These are phyloP conservation scores for Sherardia arvensis DNA, from an alignment of 257 asterid species.

Conservation along the genomic window DNA sequence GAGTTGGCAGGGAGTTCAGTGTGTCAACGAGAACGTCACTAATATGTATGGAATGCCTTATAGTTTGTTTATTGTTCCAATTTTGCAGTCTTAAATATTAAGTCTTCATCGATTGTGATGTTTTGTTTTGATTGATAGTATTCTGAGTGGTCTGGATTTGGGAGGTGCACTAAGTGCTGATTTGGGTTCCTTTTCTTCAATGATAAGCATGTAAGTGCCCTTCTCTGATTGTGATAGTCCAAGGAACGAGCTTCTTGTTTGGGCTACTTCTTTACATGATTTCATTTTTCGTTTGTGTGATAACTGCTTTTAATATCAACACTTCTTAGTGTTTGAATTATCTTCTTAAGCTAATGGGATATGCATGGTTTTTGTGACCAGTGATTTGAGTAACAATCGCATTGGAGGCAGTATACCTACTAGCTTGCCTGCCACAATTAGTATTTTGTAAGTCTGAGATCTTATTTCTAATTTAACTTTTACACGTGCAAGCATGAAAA, in stretches of 20 bases:
- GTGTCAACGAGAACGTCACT: constrained; percentile 69
- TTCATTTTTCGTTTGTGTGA: not conserved
- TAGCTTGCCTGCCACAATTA: constrained; percentile 55
- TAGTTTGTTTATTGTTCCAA: too few species aligned
- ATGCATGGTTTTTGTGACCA: constrained; percentile 20
- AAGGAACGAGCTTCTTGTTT: not conserved
- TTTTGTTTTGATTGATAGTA: constrained; percentile 27
- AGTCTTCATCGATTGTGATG: not conserved
- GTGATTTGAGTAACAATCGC: constrained; percentile 74
- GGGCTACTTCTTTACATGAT: not conserved
- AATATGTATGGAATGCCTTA: constrained; percentile 42
- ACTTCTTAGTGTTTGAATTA: not conserved
- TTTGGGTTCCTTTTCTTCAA: constrained; percentile 55
- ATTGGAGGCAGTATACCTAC: constrained; percentile 80
- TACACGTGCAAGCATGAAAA: not conserved
- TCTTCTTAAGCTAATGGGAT: not conserved
- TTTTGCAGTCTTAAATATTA: not conserved
- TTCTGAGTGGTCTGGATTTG: constrained; percentile 48
- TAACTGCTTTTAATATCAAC: not conserved
- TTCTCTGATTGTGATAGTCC: not conserved
- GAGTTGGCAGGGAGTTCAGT: constrained; percentile 79
- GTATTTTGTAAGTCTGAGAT: constrained; percentile 47
- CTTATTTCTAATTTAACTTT: constrained; percentile 1
- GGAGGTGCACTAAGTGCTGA: constrained; percentile 54
- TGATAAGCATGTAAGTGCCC: constrained; percentile 52